Conservation (phyloP, 2,329 filamentous ascomycete species). For the Triangularia verruculosa region DNA sequence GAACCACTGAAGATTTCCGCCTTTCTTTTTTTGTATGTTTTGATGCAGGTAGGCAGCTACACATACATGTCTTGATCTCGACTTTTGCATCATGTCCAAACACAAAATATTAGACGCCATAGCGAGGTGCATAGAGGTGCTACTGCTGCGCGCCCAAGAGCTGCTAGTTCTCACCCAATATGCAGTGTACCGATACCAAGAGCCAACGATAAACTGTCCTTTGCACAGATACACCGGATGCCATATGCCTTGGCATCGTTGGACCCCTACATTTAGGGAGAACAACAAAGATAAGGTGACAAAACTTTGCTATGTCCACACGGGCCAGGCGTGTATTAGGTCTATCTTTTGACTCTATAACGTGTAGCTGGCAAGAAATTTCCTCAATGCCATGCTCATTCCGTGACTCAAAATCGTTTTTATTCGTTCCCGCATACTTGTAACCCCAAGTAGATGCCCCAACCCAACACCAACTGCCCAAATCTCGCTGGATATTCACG, state of each 20-base stretch:
- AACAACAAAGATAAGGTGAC: neutral
- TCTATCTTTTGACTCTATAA: conserved; percentile 15
- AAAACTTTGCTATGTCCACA: neutral
- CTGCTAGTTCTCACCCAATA: neutral
- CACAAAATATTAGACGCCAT: no score
- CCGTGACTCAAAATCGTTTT: neutral
- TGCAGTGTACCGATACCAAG: neutral
- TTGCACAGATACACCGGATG: neutral
- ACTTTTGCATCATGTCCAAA: no score
- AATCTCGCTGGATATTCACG: neutral
- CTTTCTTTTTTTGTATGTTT: no score
- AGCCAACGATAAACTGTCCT: neutral
- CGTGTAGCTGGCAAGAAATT: neutral
- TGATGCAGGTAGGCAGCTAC: no score
- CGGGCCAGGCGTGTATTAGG: conserved; percentile 10
- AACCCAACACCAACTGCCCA: neutral
- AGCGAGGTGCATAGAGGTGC: no score
- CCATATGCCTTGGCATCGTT: neutral
- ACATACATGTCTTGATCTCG: no score
- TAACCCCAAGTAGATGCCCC: neutral
- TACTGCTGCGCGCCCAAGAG: neutral
- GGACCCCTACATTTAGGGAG: neutral
- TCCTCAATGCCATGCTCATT: neutral
- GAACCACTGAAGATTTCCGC: neutral
- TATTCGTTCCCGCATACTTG: neutral